A percentile compares a stretch with the other conserved stretches of the same genome.
Evolutionary conservation across 1,284 basidiomycete species (phyloP).

Genomic region (Ceratobasidium papillatum): DNA sequence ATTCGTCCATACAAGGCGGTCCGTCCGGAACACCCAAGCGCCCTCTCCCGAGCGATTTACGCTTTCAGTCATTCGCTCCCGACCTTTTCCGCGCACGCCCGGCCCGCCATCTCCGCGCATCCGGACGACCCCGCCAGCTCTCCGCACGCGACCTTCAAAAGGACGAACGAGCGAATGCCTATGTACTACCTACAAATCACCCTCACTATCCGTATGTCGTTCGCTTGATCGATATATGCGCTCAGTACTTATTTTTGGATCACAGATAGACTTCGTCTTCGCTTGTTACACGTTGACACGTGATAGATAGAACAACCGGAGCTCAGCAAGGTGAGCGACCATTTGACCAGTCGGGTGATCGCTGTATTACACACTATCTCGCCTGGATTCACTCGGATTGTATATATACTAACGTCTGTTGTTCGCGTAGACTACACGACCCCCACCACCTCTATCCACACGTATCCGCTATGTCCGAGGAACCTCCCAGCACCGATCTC

Average conservation of each 20-base stretch:
- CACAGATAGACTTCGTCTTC: neutral
- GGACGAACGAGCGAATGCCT: neutral
- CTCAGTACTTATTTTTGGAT: neutral
- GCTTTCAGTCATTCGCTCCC: conserved; percentile 6
- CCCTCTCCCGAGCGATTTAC: conserved; percentile 4
- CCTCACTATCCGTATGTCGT: neutral
- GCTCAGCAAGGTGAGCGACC: conserved; percentile 19
- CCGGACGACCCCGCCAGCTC: conserved; percentile 19
- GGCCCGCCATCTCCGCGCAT: conserved; percentile 36
- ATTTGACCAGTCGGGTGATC: conserved; percentile 18
- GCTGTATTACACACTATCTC: conserved; percentile 12
- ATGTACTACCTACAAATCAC: neutral
- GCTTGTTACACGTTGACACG: conserved; percentile 1
- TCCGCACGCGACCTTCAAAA: conserved; percentile 30
- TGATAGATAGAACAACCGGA: conserved; percentile 33
- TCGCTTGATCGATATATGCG: neutral
- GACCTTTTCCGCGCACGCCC: conserved; percentile 31
- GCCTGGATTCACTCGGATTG: neutral
- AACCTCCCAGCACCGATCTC: conserved; percentile 82
- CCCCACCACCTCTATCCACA: conserved; percentile 9
- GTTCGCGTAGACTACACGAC: conserved; percentile 2
- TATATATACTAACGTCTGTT: conserved; percentile 25
- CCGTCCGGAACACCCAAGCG: conserved; percentile 21
- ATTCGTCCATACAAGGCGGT: conserved; percentile 3
- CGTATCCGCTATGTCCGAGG: conserved; percentile 56